Evolutionary conservation across 2,329 filamentous ascomycete species (phyloP), one percentile per base, ranked within the genome.

Genomic region (Aspergillus arachidicola): DNA sequence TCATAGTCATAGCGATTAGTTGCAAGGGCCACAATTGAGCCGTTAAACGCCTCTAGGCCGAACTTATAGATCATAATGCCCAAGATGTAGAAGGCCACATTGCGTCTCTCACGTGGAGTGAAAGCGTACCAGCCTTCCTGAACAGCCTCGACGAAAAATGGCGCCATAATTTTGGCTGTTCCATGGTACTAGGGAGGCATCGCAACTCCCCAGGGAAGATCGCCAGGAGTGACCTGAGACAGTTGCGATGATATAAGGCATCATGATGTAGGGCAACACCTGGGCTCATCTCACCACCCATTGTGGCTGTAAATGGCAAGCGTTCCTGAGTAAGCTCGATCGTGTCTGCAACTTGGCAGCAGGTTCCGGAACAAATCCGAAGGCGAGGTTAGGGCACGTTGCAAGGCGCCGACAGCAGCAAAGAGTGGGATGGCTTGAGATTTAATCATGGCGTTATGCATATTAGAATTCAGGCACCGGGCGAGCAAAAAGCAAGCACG

Each of bases 61-160:
- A 67, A 62, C n/a, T 67, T 65, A 61, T 65, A 67, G 23, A 67
- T 56, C 59, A 64, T 63, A 16, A 67, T 67, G 5, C 65, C 63
- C 14, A 64, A 14, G n/a, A 65, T 67, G 46, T 67, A 67, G 26
- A 65, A 34, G 5, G 45, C 55, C 21, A 65, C 56, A 30, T 65
- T 60, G 30, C 54, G 65, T 45, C 63, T 61, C 41, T 67, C 65
- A n/a, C 41, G 56, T 19, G 61, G 57, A 23, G 65, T 62, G 51
- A 64, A 67, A 23, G 56, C 21, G 38, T 57, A 57, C 65, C 65
- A 67, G 26, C 58, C 60, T 38, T 62, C 43, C 36, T 45, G 51
- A 55, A 64, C 48, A 26, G 46, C 58, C 48, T 62, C 36, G 32
- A 55, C 32, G 30, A 58, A 65, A 55, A 65, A 63, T 34, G 55